phyloP scores from a whole-genome alignment of 352 stramenopile species.

The Phytophthora multivora region DNA sequence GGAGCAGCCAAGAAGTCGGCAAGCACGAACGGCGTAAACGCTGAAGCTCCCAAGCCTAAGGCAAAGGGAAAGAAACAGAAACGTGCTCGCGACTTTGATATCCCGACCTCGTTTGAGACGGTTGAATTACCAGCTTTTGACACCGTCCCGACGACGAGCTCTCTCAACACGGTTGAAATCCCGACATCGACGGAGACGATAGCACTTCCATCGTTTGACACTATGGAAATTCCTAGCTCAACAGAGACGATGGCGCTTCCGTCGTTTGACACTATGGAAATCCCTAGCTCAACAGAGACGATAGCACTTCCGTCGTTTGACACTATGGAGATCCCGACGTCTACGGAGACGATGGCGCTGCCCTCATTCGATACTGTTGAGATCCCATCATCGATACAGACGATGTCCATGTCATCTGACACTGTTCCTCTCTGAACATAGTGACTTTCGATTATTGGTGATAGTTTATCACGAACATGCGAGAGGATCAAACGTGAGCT shows the following conservation, averaged over 20 bases:
- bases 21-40: neutral
- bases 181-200: constrained; percentile 15
- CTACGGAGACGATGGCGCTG: constrained; percentile 10
- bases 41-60: constrained; percentile 10
- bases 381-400: neutral
- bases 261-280: constrained; percentile 7
- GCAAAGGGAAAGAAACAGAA: constrained; percentile 28
- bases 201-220: constrained; percentile 8
- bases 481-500: neutral
- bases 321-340: neutral
- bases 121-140: constrained; percentile 22
- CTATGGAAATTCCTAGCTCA: constrained; percentile 2
- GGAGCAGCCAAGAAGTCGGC: constrained; percentile 8
- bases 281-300: constrained; percentile 8
- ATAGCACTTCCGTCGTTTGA: constrained; percentile 2
- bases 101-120: constrained; percentile 33
- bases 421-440: constrained; percentile 15
- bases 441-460: neutral
- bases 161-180: constrained; percentile 13
- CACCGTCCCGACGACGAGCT: constrained; percentile 3
- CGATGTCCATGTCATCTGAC: constrained; percentile 8
- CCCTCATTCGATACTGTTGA: neutral
- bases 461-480: neutral
- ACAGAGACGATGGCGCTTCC: constrained; percentile 14
- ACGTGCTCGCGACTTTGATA: constrained; percentile 34